A percentile compares a stretch with the other conserved stretches of the same genome.
Evolutionary conservation across 2,329 filamentous ascomycete species (phyloP).

Genomic region (Fusarium xylarioides): DNA sequence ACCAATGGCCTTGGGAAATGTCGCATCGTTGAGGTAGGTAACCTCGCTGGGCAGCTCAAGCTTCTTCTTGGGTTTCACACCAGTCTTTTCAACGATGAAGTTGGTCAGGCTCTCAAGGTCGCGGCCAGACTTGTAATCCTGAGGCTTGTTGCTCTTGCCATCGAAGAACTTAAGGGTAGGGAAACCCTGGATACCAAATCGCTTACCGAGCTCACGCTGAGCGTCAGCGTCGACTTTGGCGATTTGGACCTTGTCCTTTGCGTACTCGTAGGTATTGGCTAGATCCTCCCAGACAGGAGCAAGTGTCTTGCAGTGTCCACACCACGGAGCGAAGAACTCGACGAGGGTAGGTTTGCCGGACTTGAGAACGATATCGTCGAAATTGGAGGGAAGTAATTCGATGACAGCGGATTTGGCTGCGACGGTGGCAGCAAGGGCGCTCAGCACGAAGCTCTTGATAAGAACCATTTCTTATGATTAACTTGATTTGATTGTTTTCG

Average conservation of each 20-base stretch:
- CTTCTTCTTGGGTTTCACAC: slow-evolving; percentile 81
- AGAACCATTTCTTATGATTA: slow-evolving; percentile 59
- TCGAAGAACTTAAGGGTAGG: slow-evolving; percentile 98
- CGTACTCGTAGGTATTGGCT: slow-evolving; percentile 75
- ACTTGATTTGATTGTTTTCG: neutral
- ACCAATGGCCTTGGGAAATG: slow-evolving; percentile 81
- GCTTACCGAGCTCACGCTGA: slow-evolving; percentile 83
- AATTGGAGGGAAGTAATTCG: slow-evolving; percentile 89
- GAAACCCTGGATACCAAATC: slow-evolving; percentile 92
- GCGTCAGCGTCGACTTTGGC: slow-evolving; percentile 96
- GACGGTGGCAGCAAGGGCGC: slow-evolving; percentile 63
- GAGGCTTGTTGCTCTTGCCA: slow-evolving; percentile 86
- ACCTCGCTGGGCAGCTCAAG: slow-evolving; percentile 78
- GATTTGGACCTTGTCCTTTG: slow-evolving; percentile 79
- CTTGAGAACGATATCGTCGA: slow-evolving; percentile 87
- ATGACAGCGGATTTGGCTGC: slow-evolving; percentile 83
- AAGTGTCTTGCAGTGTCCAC: slow-evolving; percentile 98
- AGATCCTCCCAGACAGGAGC: slow-evolving; percentile 96
- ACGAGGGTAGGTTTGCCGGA: slow-evolving; percentile 95
- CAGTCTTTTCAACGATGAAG: slow-evolving; percentile 89
- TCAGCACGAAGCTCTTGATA: slow-evolving; percentile 68
- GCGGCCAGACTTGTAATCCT: slow-evolving; percentile 86
- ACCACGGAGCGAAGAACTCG: slow-evolving; percentile 99
- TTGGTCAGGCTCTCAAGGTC: slow-evolving; percentile 85
- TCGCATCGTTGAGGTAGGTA: slow-evolving; percentile 79